A percentile compares a stretch with the other conserved stretches of the same genome.
phyloP scores from a whole-genome alignment of 345 rosid species.

The Gossypium australe region DNA sequence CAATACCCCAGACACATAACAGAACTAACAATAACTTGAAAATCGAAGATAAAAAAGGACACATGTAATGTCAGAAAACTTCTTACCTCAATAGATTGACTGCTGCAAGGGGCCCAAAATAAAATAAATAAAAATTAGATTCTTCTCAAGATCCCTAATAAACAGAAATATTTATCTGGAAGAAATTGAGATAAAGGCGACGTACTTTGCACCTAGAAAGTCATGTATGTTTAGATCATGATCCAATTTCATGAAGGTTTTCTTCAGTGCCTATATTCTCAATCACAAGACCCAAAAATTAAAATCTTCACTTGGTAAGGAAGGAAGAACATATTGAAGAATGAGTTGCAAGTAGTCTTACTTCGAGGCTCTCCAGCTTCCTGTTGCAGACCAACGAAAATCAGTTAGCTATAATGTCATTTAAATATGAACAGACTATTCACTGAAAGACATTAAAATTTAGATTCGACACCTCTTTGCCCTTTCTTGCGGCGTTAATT shows the following conservation, averaged over 20 bases:
- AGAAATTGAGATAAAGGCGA: constrained; percentile 10
- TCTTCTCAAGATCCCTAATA: constrained; percentile 4
- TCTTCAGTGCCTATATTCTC: constrained; percentile 65
- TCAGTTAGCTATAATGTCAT: constrained; percentile 5
- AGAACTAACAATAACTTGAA: constrained; percentile 7
- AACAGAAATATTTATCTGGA: constrained; percentile 6
- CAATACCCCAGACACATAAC: constrained; percentile 16
- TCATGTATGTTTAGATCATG: constrained; percentile 85
- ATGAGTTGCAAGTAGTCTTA: constrained; percentile 32
- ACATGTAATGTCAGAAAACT: neutral
- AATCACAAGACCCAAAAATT: constrained; percentile 24
- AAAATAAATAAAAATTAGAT: constrained; percentile 15
- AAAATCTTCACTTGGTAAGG: constrained; percentile 3
- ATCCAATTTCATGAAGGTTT: constrained; percentile 87
- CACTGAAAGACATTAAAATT: neutral
- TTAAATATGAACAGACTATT: constrained; percentile 16
- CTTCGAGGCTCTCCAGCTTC: constrained; percentile 95
- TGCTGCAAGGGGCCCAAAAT: constrained; percentile 37
- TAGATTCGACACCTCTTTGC: constrained; percentile 53
- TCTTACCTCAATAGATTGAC: constrained; percentile 68
- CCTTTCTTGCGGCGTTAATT: constrained; percentile 83
- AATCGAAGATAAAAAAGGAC: constrained; percentile 12
- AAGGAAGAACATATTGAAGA: constrained; percentile 8
- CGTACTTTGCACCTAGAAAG: constrained; percentile 68
- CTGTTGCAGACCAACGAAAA: constrained; percentile 37